phyloP scores from a whole-genome alignment of 768 basidiomycete genomes.

The Aureoboletus auriporus region DNA sequence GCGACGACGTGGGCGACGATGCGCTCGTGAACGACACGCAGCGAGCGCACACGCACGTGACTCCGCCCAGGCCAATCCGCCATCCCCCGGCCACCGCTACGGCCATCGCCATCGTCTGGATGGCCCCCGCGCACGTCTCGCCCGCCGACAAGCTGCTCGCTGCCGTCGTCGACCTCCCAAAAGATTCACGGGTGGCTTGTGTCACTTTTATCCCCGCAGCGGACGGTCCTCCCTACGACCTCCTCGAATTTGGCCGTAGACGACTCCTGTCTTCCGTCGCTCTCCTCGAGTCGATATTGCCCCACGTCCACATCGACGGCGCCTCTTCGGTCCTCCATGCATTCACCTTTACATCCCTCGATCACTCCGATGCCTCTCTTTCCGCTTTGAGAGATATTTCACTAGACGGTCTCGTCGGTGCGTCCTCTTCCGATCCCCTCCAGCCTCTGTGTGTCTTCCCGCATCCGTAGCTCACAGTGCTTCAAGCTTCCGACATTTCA shows the following conservation, averaged over 20 bases:
- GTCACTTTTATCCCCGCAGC: constrained; percentile 38
- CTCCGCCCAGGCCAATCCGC: neutral
- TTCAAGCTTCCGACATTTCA: constrained; percentile 39
- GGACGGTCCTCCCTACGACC: constrained; percentile 31
- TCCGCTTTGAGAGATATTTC: constrained; percentile 34
- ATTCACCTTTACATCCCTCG: constrained; percentile 46
- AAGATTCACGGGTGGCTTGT: constrained; percentile 41
- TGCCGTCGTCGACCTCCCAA: constrained; percentile 44
- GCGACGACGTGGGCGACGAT: constrained; percentile 22
- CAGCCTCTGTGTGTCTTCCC: neutral
- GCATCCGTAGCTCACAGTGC: constrained; percentile 11
- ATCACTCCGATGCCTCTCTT: constrained; percentile 28
- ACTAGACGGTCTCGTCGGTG: constrained; percentile 51
- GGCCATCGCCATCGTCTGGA: constrained; percentile 12
- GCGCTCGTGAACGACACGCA: constrained; percentile 21
- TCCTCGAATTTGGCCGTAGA: constrained; percentile 55
- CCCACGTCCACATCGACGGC: constrained; percentile 45
- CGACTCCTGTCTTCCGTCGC: constrained; percentile 36
- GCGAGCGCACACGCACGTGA: constrained; percentile 9
- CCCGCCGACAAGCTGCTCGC: constrained; percentile 42
- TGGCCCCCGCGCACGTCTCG: constrained; percentile 25
- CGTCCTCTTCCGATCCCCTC: constrained; percentile 23
- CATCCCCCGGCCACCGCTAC: neutral
- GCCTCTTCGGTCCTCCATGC: constrained; percentile 49
- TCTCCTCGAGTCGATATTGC: constrained; percentile 48